Percentiles rank a stretch among this genome's conserved stretches.
These are phyloP conservation scores for Ogataea paraovalis DNA, from an alignment of 805 yeast genomes.

Conservation along the genomic window DNA sequence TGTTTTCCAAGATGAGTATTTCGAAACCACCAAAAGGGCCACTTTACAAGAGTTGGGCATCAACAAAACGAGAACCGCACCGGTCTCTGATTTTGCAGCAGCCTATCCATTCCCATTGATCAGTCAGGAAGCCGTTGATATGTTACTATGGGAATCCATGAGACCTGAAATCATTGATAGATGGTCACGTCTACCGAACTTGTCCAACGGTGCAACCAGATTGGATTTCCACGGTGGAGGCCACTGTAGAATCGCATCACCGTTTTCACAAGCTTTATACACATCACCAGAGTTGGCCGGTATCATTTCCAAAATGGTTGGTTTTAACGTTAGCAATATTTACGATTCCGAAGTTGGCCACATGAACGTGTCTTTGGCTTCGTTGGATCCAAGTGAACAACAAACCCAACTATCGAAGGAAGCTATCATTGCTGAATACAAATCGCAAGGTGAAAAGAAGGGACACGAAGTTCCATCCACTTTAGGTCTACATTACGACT, in stretches of 20 bases:
- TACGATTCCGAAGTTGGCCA: constrained; percentile 53
- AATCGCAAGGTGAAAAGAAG: constrained; percentile 18
- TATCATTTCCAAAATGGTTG: constrained; percentile 46
- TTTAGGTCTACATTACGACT: constrained; percentile 45
- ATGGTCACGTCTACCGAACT: constrained; percentile 37
- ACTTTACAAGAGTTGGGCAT: constrained; percentile 36
- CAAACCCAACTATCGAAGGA: not conserved
- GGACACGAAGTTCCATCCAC: constrained; percentile 40
- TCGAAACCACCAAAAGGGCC: constrained; percentile 32
- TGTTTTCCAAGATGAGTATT: constrained; percentile 33
- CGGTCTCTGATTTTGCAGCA: constrained; percentile 37
- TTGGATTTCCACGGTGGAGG: constrained; percentile 48
- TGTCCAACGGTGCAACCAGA: constrained; percentile 28
- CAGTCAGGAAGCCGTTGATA: constrained; percentile 52
- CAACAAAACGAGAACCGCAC: constrained; percentile 26
- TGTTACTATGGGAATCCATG: constrained; percentile 51
- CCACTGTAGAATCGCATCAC: constrained; percentile 35
- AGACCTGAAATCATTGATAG: constrained; percentile 38
- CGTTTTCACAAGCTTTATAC: constrained; percentile 49
- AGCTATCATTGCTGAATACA: constrained; percentile 1
- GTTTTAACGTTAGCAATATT: constrained; percentile 40
- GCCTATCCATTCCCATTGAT: constrained; percentile 56
- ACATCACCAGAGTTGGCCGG: constrained; percentile 46
- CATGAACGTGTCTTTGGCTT: constrained; percentile 41
- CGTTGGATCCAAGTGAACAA: constrained; percentile 18